A percentile compares a stretch with the other conserved stretches of the same genome.
Evolutionary conservation across 371 early-diverging fungal species (phyloP).

Genomic region (Syncephalastrum sp.): DNA sequence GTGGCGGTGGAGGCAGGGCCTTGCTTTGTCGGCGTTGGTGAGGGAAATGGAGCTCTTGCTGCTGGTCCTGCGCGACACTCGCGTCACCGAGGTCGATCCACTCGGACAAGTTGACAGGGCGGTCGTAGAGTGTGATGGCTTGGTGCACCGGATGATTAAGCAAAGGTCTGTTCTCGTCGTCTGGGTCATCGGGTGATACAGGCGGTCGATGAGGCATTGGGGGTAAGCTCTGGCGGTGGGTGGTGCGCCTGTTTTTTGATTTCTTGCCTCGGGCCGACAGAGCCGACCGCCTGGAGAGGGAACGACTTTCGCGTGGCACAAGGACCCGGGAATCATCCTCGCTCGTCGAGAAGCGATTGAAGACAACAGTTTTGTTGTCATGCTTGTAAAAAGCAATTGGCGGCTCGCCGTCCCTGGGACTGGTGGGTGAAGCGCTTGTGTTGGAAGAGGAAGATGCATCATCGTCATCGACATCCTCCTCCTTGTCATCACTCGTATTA

Average conservation of each 20-base stretch:
- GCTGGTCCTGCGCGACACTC: conserved; percentile 21
- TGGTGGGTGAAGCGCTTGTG: too few species aligned
- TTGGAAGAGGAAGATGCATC: too few species aligned
- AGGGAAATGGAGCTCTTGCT: conserved; percentile 3
- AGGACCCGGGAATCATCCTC: conserved; percentile 13
- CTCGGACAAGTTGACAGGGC: conserved; percentile 47
- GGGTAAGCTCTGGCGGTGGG: conserved; percentile 1
- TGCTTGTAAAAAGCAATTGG: too few species aligned
- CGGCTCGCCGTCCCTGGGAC: too few species aligned
- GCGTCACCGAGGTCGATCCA: conserved; percentile 45
- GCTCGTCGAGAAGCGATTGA: conserved; percentile 15
- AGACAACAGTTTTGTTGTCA: conserved; percentile 2
- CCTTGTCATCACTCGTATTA: too few species aligned
- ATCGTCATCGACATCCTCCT: too few species aligned
- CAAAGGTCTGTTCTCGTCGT: conserved; percentile 2
- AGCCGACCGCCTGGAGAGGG: conserved; percentile 18
- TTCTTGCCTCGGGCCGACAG: conserved; percentile 15
- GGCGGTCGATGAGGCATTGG: conserved; percentile 2
- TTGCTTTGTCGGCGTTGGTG: neutral
- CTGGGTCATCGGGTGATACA: neutral
- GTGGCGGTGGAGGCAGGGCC: neutral
- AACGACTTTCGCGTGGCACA: conserved; percentile 15
- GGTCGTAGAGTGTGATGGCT: conserved; percentile 35
- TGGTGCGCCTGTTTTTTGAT: conserved; percentile 4
- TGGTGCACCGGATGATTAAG: conserved; percentile 3